Evolutionary conservation across 2,329 filamentous ascomycete species (phyloP).

Genomic region (Xylaria polymorpha): DNA sequence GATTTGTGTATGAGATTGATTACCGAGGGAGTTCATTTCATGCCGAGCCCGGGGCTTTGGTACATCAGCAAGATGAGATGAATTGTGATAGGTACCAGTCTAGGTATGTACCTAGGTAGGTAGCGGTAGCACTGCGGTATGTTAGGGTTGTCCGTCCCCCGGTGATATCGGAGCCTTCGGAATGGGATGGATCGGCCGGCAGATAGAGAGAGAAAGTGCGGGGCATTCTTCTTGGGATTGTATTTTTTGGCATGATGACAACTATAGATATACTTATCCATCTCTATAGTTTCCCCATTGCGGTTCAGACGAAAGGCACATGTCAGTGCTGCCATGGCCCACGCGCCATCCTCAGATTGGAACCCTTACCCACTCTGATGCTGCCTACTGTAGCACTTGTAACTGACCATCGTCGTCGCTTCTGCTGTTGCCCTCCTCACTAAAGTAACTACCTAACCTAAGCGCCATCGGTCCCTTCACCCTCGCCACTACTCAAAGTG

Average conservation of each 20-base stretch:
- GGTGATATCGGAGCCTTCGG: conserved; percentile 1
- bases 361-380: background rate
- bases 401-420: background rate
- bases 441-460: background rate
- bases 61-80: background rate
- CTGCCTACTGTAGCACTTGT: no score
- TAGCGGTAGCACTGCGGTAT: background rate
- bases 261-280: background rate
- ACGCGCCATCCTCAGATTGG: conserved; percentile 8
- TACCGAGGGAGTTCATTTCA: background rate
- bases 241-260: background rate
- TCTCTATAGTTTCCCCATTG: background rate
- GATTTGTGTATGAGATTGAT: conserved; percentile 1
- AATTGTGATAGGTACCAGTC: background rate
- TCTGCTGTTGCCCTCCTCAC: background rate
- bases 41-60: background rate
- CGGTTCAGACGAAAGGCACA: background rate
- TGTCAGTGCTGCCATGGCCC: background rate
- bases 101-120: background rate
- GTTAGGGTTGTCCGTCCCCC: background rate
- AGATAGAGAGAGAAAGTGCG: background rate
- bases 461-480: background rate
- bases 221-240: background rate
- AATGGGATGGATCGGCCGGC: background rate
- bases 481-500: background rate